phyloP scores from a whole-genome alignment of 768 basidiomycete species.

The Kwoniella sp. region DNA sequence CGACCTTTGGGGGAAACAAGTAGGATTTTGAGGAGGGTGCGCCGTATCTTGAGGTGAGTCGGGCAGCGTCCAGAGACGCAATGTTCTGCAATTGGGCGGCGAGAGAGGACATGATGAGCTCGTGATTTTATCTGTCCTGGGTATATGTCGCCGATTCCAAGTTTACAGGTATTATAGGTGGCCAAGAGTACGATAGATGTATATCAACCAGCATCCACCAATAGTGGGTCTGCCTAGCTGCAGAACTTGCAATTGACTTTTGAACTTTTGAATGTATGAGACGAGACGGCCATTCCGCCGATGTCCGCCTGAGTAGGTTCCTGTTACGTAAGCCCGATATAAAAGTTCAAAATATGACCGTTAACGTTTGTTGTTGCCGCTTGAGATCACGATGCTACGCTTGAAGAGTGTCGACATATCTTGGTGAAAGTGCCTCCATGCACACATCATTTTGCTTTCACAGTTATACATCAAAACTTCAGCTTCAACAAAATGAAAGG shows the following conservation, averaged over 20 bases:
- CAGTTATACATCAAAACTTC: not conserved
- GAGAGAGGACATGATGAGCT: conserved; percentile 62
- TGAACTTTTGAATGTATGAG: not conserved
- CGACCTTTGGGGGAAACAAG: conserved; percentile 80
- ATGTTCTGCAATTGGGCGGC: conserved; percentile 77
- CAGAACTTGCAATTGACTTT: conserved; percentile 13
- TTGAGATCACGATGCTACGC: not conserved
- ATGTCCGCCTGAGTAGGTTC: too few relatives aligned
- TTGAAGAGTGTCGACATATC: too few relatives aligned
- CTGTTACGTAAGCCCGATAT: too few relatives aligned
- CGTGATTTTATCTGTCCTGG: not conserved
- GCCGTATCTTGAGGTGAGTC: conserved; percentile 67
- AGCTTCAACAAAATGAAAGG: conserved; percentile 11
- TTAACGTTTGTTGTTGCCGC: not conserved
- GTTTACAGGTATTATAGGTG: not conserved
- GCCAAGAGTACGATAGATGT: not conserved
- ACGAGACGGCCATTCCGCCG: too few relatives aligned
- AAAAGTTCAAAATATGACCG: not conserved
- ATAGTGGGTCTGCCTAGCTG: too few relatives aligned
- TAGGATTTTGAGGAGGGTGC: conserved; percentile 69
- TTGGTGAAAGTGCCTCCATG: not conserved
- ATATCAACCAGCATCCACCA: too few relatives aligned
- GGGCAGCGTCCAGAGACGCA: conserved; percentile 74
- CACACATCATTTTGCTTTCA: too few relatives aligned
- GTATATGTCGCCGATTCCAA: conserved; percentile 16